Evolutionary conservation across 2,329 filamentous ascomycete species (phyloP), one percentile per base, ranked within the genome.

Genomic region (Fusarium sarcochroum): DNA sequence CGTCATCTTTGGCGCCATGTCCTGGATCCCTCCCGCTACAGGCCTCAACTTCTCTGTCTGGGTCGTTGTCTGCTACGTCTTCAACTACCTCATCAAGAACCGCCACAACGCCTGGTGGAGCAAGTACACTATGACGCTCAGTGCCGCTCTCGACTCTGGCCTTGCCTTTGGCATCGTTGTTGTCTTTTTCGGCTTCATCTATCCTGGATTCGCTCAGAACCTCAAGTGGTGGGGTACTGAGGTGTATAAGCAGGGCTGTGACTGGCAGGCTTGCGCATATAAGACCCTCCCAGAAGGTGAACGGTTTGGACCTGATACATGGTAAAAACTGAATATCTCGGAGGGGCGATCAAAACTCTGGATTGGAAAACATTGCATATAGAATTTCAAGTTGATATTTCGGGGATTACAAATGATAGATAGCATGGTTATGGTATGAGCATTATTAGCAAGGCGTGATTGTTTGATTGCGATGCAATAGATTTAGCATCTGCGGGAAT

Each of bases 161-260:
- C 82, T 97, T 20, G 93, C 93, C 1, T 92, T 94, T 73, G 92
- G 92, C 27, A 90, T 96, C 35, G 89, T 97, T 11, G 87, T 95
- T 6, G 90, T 96, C 25, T 97, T 97, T 77, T 95, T 97, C 73
- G 92, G 89, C 2, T 91, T 97, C 69, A 86, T 96, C n/a, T 95
- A 94, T 75, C 91, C 93, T 0, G 92, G 92, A 0, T 88, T 85
- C 83, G 91, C 91, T 82, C 85, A 88, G 38, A 84, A 85, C 27
- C 94, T 96, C 75, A 88, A 84, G 58, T 97, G 93, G 93, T 97
- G 93, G 93, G 93, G 93, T 0, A 97, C 93, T 0, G 92, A 96
- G 75, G 86, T 95, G 7, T 94, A 93, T 77, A 94, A 93, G 78
- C 85, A 89, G 78, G 93, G 93, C 20, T 96, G 93, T 77, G 93